Evolutionary conservation across 495 filamentous ascomycete genomes (phyloP).

Genomic region (Neurospora sp.): DNA sequence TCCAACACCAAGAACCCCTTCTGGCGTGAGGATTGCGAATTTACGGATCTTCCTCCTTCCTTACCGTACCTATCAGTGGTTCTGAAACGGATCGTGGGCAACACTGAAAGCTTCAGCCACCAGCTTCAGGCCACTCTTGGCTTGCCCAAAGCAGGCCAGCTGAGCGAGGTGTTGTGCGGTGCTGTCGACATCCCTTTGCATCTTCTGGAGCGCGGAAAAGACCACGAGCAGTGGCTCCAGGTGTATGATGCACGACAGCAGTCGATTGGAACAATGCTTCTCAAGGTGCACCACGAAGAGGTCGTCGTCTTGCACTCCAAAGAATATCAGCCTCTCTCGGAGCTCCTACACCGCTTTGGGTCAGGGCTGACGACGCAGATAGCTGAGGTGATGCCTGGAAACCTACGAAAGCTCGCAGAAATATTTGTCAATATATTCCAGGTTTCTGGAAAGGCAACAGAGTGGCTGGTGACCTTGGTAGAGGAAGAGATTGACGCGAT

Average conservation of each 20-base stretch:
- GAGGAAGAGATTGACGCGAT: slow-evolving; percentile 96
- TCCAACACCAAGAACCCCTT: slow-evolving; percentile 76
- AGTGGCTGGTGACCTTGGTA: slow-evolving; percentile 87
- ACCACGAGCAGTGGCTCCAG: slow-evolving; percentile 84
- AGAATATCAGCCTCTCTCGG: slow-evolving; percentile 76
- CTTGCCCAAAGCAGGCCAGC: slow-evolving; percentile 24
- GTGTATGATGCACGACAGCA: slow-evolving; percentile 63
- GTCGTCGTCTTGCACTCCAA: slow-evolving; percentile 75
- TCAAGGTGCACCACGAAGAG: slow-evolving; percentile 77
- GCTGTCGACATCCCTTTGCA: slow-evolving; percentile 78
- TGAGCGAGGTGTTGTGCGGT: slow-evolving; percentile 47
- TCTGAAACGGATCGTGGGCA: slow-evolving; percentile 58
- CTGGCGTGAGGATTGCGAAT: slow-evolving; percentile 89
- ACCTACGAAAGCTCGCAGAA: slow-evolving; percentile 72
- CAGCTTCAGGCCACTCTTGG: slow-evolving; percentile 36
- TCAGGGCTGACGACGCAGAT: slow-evolving; percentile 80
- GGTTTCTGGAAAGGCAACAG: slow-evolving; percentile 75
- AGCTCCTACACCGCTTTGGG: slow-evolving; percentile 74
- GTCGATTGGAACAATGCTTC: slow-evolving; percentile 72
- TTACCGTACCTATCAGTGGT: slow-evolving; percentile 72
- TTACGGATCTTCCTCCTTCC: slow-evolving; percentile 71
- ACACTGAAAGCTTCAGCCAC: slow-evolving; percentile 29
- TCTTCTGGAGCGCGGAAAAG: slow-evolving; percentile 65
- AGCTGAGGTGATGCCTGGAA: slow-evolving; percentile 63
- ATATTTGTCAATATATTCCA: slow-evolving; percentile 91